Base-by-base conservation (phyloP, 768 basidiomycete genomes). In the Agaricus subrufescens region DNA sequence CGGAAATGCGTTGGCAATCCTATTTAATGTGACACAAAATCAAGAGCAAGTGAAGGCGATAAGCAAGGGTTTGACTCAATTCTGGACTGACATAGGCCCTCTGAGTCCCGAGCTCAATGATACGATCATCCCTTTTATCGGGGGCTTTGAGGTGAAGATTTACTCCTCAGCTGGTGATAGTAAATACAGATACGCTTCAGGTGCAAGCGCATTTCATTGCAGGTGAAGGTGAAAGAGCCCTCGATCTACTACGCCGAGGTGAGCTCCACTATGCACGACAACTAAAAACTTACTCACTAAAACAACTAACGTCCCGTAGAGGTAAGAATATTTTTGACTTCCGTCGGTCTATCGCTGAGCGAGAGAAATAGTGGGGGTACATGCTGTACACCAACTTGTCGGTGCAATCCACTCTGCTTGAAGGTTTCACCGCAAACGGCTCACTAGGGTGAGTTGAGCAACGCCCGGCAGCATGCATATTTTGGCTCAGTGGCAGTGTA, bases 351-450 rank as follows among this genome's bases (percentile, higher is more conserved):
- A 14, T 7, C 5, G 34, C 15, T 27, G 38, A 15, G 44, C 30
- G 4, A 9, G 27, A 8, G 9, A 29, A 42, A 40, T 27, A 52
- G 55, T 85, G 82, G 83, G 82, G 82, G 2, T 85, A 81, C 65
- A 83, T 84, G 69, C 67, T 84, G 3, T 76, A 75, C 63, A 83
- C 81, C 12, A 75, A 78, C 50, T 66, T 81, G 34, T 79, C 77
- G 4, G 82, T 83, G 0, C 76, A 83, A 57, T 80, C 79, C 43
- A 82, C 80, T 0, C 69, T 85, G 1, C 69, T 85, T 3, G 83
- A 85, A 65, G 83, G 83, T 3, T 80, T 79, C 61, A 82, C 82
- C 0, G 75, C 74, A 0, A 83, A 84, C 50, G 83, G 83, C 0
- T 83, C 82, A 4, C 66, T 84, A 7, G 69, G 69, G 81, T 80